Evolutionary conservation across 2,329 filamentous ascomycete genomes (phyloP).

Genomic region (Sporothrix protearum): DNA sequence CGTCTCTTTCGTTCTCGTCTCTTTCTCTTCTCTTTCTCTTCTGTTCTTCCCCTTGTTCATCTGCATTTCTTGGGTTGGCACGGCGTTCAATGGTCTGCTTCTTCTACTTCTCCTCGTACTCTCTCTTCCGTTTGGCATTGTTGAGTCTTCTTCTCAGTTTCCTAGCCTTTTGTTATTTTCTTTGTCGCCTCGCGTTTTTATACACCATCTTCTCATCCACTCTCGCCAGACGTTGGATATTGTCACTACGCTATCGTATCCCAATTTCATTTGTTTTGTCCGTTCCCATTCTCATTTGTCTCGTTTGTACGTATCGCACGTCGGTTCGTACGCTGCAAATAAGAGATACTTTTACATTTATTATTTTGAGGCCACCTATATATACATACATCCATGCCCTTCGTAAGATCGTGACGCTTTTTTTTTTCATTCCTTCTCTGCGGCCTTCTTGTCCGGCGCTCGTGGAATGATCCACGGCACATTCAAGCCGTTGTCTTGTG

Average conservation of each 20-base stretch:
- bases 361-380: neutral
- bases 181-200: neutral
- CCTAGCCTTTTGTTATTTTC: neutral
- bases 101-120: neutral
- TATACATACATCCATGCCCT: neutral
- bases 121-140: neutral
- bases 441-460: neutral
- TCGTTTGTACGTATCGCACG: constrained; percentile 16
- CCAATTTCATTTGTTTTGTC: neutral
- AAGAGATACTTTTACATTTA: neutral
- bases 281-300: neutral
- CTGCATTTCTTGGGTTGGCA: neutral
- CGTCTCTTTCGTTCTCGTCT: too few relatives aligned
- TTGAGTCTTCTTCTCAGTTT: neutral
- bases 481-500: constrained; percentile 30
- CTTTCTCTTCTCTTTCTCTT: neutral
- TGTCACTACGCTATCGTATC: neutral
- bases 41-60: neutral
- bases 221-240: neutral
- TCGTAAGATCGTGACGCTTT: neutral
- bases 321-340: neutral
- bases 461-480: constrained; percentile 23
- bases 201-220: neutral
- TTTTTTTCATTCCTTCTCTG: neutral
- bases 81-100: constrained; percentile 1